Evolutionary conservation across 108 stramenopile genomes (phyloP).

Genomic region (Cyclostephanos invisitatus): DNA sequence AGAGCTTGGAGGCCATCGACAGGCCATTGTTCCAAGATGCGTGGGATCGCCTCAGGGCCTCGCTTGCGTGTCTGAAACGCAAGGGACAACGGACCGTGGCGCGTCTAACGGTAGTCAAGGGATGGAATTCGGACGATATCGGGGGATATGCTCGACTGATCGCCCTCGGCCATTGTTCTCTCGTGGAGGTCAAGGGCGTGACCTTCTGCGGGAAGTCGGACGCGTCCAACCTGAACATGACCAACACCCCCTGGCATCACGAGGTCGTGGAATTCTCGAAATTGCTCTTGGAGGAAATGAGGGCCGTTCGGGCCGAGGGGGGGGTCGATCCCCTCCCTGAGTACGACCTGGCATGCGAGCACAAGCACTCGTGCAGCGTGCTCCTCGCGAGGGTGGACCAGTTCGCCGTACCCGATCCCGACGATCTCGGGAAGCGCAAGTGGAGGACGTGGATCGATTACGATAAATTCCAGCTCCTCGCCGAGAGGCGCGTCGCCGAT

Average conservation of each 20-base stretch:
- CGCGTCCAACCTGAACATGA: conserved; percentile 94
- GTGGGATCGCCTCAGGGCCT: conserved; percentile 90
- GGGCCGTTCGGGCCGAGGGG: conserved; percentile 57
- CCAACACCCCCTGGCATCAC: conserved; percentile 95
- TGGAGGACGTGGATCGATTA: conserved; percentile 99
- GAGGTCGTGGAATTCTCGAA: conserved; percentile 81
- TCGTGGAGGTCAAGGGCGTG: conserved; percentile 97
- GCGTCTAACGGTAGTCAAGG: conserved; percentile 95
- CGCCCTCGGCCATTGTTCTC: conserved; percentile 83
- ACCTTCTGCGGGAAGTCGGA: conserved; percentile 97
- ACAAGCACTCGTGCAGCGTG: conserved; percentile 95
- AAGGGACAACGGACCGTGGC: conserved; percentile 96
- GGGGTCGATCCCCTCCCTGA: conserved; percentile 61
- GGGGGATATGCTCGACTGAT: conserved; percentile 91
- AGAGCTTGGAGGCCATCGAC: conserved; percentile 89
- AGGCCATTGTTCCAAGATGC: conserved; percentile 94
- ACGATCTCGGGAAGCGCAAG: conserved; percentile 60
- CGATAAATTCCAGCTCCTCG: conserved; percentile 86
- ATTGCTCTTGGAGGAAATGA: conserved; percentile 65
- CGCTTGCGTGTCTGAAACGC: conserved; percentile 69
- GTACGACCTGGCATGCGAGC: conserved; percentile 93
- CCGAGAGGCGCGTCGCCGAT: conserved; percentile 49
- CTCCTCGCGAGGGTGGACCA: conserved; percentile 90
- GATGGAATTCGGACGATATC: conserved; percentile 92
- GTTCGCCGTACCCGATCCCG: conserved; percentile 64